Evolutionary conservation across 352 stramenopile genomes (phyloP).

Genomic region (Globisporangium middletonii): DNA sequence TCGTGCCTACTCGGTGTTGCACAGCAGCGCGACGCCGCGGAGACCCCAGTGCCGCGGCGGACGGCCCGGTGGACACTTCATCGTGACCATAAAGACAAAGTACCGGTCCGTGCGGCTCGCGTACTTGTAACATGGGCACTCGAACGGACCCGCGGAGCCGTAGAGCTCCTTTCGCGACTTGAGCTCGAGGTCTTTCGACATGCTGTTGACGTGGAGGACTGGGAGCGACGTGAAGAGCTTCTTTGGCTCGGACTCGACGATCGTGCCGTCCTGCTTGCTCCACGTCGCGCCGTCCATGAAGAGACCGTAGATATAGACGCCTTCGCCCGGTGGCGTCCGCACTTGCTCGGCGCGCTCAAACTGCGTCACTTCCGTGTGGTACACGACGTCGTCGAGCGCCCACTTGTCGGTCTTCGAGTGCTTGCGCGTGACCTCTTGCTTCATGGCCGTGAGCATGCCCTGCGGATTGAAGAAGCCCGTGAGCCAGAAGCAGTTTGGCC

Average conservation of each 20-base stretch:
- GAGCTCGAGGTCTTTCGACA: slow-evolving; percentile 90
- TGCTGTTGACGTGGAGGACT: slow-evolving; percentile 94
- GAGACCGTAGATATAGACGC: slow-evolving; percentile 97
- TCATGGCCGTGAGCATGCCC: slow-evolving; percentile 98
- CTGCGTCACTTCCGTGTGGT: slow-evolving; percentile 95
- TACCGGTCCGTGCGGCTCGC: slow-evolving; percentile 91
- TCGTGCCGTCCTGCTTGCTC: slow-evolving; percentile 90
- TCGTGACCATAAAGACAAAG: slow-evolving; percentile 96
- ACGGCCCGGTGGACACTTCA: slow-evolving; percentile 86
- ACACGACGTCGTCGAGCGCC: slow-evolving; percentile 97
- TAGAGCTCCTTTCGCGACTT: slow-evolving; percentile 93
- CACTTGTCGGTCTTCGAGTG: slow-evolving; percentile 96
- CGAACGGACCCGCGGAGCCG: slow-evolving; percentile 88
- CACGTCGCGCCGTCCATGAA: slow-evolving; percentile 97
- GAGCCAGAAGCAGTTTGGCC: slow-evolving; percentile 96
- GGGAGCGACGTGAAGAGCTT: slow-evolving; percentile 95
- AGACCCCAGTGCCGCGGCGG: slow-evolving; percentile 93
- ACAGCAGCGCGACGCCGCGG: slow-evolving; percentile 91
- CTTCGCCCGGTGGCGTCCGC: slow-evolving; percentile 83
- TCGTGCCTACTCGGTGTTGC: slow-evolving; percentile 86
- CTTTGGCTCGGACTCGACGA: slow-evolving; percentile 96
- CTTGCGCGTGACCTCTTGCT: slow-evolving; percentile 97
- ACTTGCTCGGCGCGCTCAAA: slow-evolving; percentile 92
- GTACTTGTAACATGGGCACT: slow-evolving; percentile 98
- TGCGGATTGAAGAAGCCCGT: slow-evolving; percentile 98